phyloP scores from a whole-genome alignment of 768 basidiomycete species.

The Galerina marginata region DNA sequence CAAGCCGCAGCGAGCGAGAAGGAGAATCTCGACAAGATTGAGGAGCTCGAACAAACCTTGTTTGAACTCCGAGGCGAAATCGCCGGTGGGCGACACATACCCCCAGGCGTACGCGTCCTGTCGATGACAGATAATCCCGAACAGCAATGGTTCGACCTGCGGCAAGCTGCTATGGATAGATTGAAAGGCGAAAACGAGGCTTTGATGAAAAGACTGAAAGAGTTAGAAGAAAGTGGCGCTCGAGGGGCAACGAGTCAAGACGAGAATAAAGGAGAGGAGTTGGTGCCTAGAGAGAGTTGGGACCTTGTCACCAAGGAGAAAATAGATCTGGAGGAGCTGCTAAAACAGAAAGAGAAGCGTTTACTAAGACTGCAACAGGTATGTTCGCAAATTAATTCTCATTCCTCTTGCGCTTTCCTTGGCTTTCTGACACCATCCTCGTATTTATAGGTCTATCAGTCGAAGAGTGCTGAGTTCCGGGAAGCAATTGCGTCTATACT shows the following conservation, averaged over 20 bases:
- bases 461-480: conserved; percentile 89
- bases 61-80: conserved; percentile 82
- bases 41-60: conserved; percentile 76
- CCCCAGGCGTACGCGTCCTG: conserved; percentile 73
- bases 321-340: conserved; percentile 61
- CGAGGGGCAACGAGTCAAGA: conserved; percentile 13
- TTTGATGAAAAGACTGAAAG: conserved; percentile 67
- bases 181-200: conserved; percentile 86
- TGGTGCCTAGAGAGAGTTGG: conserved; percentile 83
- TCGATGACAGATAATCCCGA: conserved; percentile 81
- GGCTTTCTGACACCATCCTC: not conserved
- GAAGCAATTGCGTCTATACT: conserved; percentile 90
- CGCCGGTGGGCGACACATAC: conserved; percentile 75
- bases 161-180: conserved; percentile 75
- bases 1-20: conserved; percentile 40
- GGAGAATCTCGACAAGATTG: conserved; percentile 57
- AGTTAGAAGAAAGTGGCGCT: conserved; percentile 52
- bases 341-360: conserved; percentile 84
- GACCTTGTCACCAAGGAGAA: conserved; percentile 76
- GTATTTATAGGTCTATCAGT: conserved; percentile 68
- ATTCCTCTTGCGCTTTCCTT: not conserved
- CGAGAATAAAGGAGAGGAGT: conserved; percentile 33
- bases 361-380: conserved; percentile 83
- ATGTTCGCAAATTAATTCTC: not conserved
- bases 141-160: conserved; percentile 77